Base-by-base conservation (phyloP, 352 stramenopile species). In the Phytopythium chamaehyphon region DNA sequence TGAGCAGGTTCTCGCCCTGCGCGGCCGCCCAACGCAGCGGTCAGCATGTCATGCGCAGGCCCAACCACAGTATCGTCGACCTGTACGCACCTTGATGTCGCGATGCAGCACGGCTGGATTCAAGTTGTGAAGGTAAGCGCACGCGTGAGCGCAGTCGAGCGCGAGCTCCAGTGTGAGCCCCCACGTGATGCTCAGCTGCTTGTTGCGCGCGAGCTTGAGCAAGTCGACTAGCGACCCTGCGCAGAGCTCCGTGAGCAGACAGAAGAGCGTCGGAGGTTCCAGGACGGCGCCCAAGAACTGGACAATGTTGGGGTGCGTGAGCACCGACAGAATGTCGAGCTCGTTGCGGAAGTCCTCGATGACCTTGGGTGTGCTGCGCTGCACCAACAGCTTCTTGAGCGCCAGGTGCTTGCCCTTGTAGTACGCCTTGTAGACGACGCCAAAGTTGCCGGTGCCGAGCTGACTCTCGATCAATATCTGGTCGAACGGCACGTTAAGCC, bases 271-370 rank as follows among this genome's bases (percentile, higher is more conserved):
- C 2, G 83, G 80, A 26, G 80, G 72, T 18, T 81, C 66, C n/a
- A 76, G 60, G 11, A 88, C 79, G 5, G 81, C 76, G 22, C 80
- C 81, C 18, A 91, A 69, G 50, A 93, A 93, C 56, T 88, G 78
- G 10, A 93, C 80, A 40, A 93, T 91, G 53, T 83, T 90, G 8
- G 79, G 58, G 51, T 93, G 78, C 26, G 80, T 78, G 19, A 91
- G 63, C 38, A 90, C 71, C 2, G 76, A 89, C 18, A 93, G 73
- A 55, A 93, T 92, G n/a, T 81, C 78, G 33, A 93, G 64, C 52
- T 93, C 81, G 47, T 90, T 88, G 39, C 81, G 73, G 49, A 93
- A 93, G 54, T 93, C 69, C 21, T 73, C 61, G 8, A 86, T 62
- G 19, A 65, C 80, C 57, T 87, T 87, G 23, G 62, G 61, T 24